Percentiles rank a stretch among this genome's conserved stretches.
phyloP scores from a whole-genome alignment of 1,139 yeast species.

The Scheffersomyces lignicola region DNA sequence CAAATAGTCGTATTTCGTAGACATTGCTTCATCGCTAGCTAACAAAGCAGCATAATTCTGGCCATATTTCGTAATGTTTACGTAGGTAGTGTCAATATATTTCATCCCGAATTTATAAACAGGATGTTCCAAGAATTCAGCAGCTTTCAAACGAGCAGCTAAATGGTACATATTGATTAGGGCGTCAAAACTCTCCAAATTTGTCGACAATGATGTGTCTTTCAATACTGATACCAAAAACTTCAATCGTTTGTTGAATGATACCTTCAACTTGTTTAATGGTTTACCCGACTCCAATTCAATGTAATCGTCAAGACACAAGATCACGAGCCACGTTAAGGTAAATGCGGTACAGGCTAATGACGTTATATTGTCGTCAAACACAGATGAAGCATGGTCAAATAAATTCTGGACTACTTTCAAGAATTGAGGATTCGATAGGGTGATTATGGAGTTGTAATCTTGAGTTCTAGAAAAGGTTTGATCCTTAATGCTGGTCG shows the following conservation, averaged over 20 bases:
- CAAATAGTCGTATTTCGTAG: constrained; percentile 23
- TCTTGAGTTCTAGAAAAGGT: constrained; percentile 57
- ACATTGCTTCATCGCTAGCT: constrained; percentile 20
- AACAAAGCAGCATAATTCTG: constrained; percentile 13
- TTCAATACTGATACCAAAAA: constrained; percentile 34
- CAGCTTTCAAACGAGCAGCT: constrained; percentile 37
- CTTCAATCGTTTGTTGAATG: constrained; percentile 38
- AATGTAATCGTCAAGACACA: constrained; percentile 38
- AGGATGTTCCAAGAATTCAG: constrained; percentile 31
- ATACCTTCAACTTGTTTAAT: constrained; percentile 28
- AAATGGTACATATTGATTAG: constrained; percentile 42
- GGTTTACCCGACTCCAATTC: constrained; percentile 30
- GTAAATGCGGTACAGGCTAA: constrained; percentile 29
- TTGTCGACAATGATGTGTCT: constrained; percentile 33
- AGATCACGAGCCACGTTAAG: constrained; percentile 34
- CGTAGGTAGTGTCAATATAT: constrained; percentile 40
- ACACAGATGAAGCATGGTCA: constrained; percentile 30
- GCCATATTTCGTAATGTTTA: constrained; percentile 23
- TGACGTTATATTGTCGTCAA: constrained; percentile 29
- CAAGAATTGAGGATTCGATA: constrained; percentile 26
- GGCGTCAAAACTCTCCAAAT: constrained; percentile 45
- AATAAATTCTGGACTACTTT: constrained; percentile 30
- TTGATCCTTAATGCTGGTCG: constrained; percentile 55
- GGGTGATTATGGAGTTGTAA: constrained; percentile 30
- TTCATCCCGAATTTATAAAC: constrained; percentile 42